phyloP scores from a whole-genome alignment of 768 basidiomycete genomes.

The Kockovaella imperatae region DNA sequence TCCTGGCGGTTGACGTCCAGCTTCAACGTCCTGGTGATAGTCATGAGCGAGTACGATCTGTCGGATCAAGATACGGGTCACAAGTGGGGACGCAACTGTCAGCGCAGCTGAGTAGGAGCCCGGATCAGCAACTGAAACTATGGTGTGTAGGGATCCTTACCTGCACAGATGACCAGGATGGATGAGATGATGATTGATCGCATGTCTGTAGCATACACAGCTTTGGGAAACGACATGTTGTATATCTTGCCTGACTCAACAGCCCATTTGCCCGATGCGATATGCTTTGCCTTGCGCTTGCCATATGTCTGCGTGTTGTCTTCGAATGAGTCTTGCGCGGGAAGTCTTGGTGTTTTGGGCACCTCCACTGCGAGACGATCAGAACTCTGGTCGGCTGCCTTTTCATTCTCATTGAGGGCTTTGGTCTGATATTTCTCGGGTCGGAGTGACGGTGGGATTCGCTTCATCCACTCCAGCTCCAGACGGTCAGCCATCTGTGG shows the following conservation, averaged over 20 bases:
- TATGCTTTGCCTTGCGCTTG: constrained; percentile 21
- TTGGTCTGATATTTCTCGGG: background rate
- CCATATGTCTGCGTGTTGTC: constrained; percentile 4
- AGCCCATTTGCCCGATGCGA: constrained; percentile 17
- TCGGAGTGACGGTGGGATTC: constrained; percentile 16
- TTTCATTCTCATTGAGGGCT: background rate
- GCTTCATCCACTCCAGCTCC: constrained; percentile 9
- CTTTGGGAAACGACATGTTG: constrained; percentile 26
- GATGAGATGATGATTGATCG: background rate
- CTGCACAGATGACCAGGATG: background rate
- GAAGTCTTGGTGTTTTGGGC: background rate
- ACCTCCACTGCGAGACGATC: background rate
- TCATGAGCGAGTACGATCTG: constrained; percentile 4
- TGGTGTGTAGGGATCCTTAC: background rate
- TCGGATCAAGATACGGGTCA: constrained; percentile 1
- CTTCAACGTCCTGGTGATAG: constrained; percentile 45
- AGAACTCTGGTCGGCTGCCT: background rate
- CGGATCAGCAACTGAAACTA: background rate
- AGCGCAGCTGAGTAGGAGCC: constrained; percentile 50
- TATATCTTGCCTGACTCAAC: constrained; percentile 26
- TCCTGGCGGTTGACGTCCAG: background rate
- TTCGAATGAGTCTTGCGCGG: background rate
- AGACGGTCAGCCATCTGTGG: constrained; percentile 8
- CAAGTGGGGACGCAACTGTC: constrained; percentile 48
- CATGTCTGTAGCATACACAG: constrained; percentile 15